These are phyloP conservation scores for Trichoderma arundinaceum DNA, from an alignment of 2,329 filamentous ascomycete species.

Conservation along the genomic window DNA sequence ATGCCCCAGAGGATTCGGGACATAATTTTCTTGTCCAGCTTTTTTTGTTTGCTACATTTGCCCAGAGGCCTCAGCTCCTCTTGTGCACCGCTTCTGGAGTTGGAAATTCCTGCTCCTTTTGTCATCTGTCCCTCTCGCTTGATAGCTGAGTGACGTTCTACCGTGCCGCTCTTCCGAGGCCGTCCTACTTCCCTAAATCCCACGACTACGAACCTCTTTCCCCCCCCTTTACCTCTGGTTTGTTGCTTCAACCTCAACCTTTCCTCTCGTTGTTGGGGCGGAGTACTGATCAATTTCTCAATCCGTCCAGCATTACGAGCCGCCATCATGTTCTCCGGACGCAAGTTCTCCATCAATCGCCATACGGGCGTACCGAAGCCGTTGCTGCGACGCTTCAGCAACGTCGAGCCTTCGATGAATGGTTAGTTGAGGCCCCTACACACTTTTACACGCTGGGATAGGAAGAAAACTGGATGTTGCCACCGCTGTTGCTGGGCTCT, in stretches of 20 bases:
- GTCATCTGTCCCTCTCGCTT: conserved; percentile 21
- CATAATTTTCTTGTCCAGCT: conserved; percentile 12
- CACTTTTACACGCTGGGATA: neutral
- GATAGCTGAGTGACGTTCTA: conserved; percentile 26
- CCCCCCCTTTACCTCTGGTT: neutral
- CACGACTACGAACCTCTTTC: neutral
- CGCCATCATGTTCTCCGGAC: conserved; percentile 57
- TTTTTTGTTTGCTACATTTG: neutral
- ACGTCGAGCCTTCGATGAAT: conserved; percentile 60
- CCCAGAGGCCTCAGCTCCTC: neutral
- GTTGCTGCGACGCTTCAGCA: conserved; percentile 61
- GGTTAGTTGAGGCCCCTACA: conserved; percentile 50
- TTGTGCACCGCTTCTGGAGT: conserved; percentile 14
- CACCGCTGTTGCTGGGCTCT: neutral
- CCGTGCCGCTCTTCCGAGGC: conserved; percentile 30
- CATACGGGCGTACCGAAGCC: conserved; percentile 66
- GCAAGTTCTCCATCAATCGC: conserved; percentile 71
- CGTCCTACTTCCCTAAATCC: conserved; percentile 7
- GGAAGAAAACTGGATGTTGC: neutral
- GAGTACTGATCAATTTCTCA: conserved; percentile 1
- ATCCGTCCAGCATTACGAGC: neutral
- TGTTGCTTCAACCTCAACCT: conserved; percentile 1
- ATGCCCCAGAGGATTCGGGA: conserved; percentile 10
- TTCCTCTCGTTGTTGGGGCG: neutral
- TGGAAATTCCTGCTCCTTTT: neutral